A percentile compares a stretch with the other conserved stretches of the same genome.
phyloP scores from a whole-genome alignment of 2,329 filamentous ascomycete species.

The Apiospora saccharicola region DNA sequence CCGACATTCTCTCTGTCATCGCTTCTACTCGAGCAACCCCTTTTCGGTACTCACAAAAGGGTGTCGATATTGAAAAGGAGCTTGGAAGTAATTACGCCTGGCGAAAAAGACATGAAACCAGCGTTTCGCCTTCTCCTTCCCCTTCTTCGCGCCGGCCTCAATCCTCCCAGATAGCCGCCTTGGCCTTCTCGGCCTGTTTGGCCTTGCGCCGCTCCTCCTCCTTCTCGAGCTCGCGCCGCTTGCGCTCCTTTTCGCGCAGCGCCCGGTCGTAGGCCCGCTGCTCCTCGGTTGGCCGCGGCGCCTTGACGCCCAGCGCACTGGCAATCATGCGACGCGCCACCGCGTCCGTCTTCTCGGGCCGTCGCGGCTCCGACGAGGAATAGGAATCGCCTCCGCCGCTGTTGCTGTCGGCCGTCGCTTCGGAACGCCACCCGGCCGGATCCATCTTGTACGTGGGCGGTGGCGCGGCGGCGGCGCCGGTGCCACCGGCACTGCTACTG shows the following conservation, averaged over 20 bases:
- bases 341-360: constrained; percentile 92
- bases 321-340: constrained; percentile 91
- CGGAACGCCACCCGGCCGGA: constrained; percentile 37
- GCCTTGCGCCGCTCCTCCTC: constrained; percentile 67
- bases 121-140: too few relatives aligned
- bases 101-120: neutral
- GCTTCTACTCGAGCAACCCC: neutral
- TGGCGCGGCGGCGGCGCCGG: constrained; percentile 59
- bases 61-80: neutral
- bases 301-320: constrained; percentile 81
- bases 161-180: constrained; percentile 86
- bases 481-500: constrained; percentile 24
- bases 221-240: constrained; percentile 75
- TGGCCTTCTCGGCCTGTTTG: constrained; percentile 76
- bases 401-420: constrained; percentile 26
- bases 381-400: constrained; percentile 21
- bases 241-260: constrained; percentile 84
- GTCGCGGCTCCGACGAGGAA: constrained; percentile 36
- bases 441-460: constrained; percentile 57
- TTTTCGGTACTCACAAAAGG: too few relatives aligned
- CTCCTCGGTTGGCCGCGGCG: constrained; percentile 85
- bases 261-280: constrained; percentile 86
- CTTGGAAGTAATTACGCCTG: neutral
- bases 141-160: constrained; percentile 41
- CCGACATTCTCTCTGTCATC: neutral